phyloP scores from a whole-genome alignment of 1,139 yeast species.

The Suhomyces bokatorum region DNA sequence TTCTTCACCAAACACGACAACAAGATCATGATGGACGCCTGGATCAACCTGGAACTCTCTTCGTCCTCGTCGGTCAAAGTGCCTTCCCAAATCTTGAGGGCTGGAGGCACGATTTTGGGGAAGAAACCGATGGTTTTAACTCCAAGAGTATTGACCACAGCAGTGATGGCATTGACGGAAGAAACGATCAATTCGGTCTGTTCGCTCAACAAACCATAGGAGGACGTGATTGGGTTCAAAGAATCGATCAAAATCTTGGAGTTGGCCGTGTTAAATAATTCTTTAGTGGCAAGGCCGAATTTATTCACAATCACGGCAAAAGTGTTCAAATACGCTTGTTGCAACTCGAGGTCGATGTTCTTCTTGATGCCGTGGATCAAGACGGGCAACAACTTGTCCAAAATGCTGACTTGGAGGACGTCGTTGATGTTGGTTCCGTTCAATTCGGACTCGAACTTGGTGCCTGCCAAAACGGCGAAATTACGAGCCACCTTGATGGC shows the following conservation, averaged over 20 bases:
- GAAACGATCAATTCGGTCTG: slow-evolving; percentile 70
- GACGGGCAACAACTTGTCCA: slow-evolving; percentile 45
- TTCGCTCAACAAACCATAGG: slow-evolving; percentile 51
- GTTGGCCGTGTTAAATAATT: slow-evolving; percentile 35
- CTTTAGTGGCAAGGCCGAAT: slow-evolving; percentile 49
- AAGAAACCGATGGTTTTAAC: slow-evolving; percentile 83
- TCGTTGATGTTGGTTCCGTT: slow-evolving; percentile 41
- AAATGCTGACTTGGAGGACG: slow-evolving; percentile 42
- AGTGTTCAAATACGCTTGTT: slow-evolving; percentile 72
- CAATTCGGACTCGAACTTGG: slow-evolving; percentile 69
- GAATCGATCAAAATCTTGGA: slow-evolving; percentile 49
- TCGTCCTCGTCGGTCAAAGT: slow-evolving; percentile 25
- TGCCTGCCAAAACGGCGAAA: slow-evolving; percentile 59
- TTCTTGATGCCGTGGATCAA: slow-evolving; percentile 47
- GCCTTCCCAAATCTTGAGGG: slow-evolving; percentile 56
- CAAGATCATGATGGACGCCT: slow-evolving; percentile 68
- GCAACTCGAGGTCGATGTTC: slow-evolving; percentile 46
- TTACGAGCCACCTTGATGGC: slow-evolving; percentile 49
- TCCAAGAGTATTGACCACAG: slow-evolving; percentile 71
- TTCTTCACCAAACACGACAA: slow-evolving; percentile 76
- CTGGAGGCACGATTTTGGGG: slow-evolving; percentile 79
- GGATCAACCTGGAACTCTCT: slow-evolving; percentile 42
- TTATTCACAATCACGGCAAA: slow-evolving; percentile 62
- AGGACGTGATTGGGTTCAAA: slow-evolving; percentile 54
- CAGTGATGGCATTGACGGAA: slow-evolving; percentile 70